Evolutionary conservation across 2,329 filamentous ascomycete genomes (phyloP).

Genomic region (Lachnellula hyalina): DNA sequence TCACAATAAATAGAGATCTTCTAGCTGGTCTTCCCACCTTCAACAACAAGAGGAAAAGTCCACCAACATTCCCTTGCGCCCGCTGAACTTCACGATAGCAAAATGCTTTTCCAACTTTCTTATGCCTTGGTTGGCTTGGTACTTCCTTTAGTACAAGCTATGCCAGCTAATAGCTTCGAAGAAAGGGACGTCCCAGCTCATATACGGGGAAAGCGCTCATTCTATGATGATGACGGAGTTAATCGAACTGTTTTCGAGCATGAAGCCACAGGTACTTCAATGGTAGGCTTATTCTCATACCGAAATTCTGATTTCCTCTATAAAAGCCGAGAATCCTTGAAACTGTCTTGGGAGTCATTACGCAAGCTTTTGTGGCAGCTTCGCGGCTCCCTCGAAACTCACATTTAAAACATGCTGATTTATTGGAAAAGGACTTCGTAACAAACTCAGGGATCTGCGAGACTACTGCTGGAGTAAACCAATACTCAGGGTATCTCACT

Average conservation of each 20-base stretch:
- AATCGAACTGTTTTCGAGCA: slow-evolving; percentile 42
- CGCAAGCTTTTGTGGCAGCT: too few species aligned
- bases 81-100: not conserved
- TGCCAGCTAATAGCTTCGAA: not conserved
- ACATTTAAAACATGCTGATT: too few species aligned
- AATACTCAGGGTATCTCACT: slow-evolving; percentile 19
- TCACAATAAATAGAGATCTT: too few species aligned
- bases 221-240: slow-evolving; percentile 29
- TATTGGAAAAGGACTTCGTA: slow-evolving; percentile 31
- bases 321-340: too few species aligned
- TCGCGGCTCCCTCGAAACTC: too few species aligned
- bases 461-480: slow-evolving; percentile 8
- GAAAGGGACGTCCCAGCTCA: not conserved
- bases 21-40: too few species aligned
- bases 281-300: not conserved
- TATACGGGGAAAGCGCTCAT: slow-evolving; percentile 23
- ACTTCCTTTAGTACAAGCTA: not conserved
- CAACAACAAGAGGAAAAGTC: too few species aligned
- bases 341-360: too few species aligned
- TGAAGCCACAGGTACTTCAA: slow-evolving; percentile 32
- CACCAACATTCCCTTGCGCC: too few species aligned
- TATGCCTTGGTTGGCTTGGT: not conserved
- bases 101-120: not conserved
- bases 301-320: too few species aligned
- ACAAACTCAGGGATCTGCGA: slow-evolving; percentile 34